phyloP scores from a whole-genome alignment of 345 rosid species.

The Gossypium australe region DNA sequence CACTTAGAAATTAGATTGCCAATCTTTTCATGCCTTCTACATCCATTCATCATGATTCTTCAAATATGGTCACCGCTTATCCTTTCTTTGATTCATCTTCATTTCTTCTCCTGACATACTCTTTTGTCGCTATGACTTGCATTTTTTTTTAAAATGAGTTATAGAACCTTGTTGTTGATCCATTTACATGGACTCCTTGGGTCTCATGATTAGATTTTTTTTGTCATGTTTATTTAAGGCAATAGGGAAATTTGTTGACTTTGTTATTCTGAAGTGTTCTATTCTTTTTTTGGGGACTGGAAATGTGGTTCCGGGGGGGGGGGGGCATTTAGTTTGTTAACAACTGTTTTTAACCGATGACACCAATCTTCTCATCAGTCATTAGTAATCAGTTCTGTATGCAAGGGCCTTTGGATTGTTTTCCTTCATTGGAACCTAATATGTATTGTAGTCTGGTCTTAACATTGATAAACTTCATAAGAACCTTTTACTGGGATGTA shows the following conservation, averaged over 20 bases:
- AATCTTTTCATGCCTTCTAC: not conserved
- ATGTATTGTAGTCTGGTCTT: not conserved
- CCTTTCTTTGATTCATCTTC: not conserved
- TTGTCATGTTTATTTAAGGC: not conserved
- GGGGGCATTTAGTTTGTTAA: not conserved
- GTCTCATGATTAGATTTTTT: not conserved
- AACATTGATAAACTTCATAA: not conserved
- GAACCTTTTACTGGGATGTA: conserved; percentile 25
- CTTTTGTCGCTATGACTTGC: not conserved
- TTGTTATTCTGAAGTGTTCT: not conserved
- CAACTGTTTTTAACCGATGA: not conserved
- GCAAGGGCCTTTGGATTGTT: not conserved
- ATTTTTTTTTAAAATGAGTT: not conserved
- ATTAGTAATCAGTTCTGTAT: not conserved
- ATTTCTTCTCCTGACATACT: not conserved
- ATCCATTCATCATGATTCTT: not conserved
- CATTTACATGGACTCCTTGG: not conserved
- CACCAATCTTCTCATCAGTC: not conserved
- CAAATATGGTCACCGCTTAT: not conserved
- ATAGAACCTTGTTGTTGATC: not conserved
- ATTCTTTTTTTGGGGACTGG: too few relatives aligned
- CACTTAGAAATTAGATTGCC: not conserved
- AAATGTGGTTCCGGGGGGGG: too few relatives aligned
- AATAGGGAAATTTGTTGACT: not conserved
- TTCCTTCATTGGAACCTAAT: not conserved